Conservation (phyloP, 2,329 filamentous ascomycete species). For the Aspergillus bombycis region DNA sequence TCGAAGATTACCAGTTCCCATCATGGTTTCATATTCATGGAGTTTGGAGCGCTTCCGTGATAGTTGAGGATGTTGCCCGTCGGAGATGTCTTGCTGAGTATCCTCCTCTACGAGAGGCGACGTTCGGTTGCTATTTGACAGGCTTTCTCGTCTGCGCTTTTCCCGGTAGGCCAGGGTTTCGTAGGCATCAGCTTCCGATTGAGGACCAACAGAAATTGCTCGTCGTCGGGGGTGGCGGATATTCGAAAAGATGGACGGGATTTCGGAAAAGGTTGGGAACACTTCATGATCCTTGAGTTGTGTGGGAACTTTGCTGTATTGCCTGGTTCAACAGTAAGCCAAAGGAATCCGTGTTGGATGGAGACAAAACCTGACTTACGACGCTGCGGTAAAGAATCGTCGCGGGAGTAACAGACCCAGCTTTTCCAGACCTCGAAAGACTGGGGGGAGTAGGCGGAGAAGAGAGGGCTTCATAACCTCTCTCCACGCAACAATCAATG, state of each 20-base stretch:
- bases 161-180: constrained; percentile 92
- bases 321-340: constrained; percentile 47
- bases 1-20: constrained; percentile 65
- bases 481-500: constrained; percentile 86
- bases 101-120: background rate
- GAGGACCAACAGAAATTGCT: constrained; percentile 86
- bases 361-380: constrained; percentile 48
- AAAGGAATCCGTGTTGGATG: background rate
- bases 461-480: constrained; percentile 84
- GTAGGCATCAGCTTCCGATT: constrained; percentile 94
- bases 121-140: constrained; percentile 42
- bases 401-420: constrained; percentile 79
- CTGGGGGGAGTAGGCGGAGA: constrained; percentile 75
- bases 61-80: constrained; percentile 40
- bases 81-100: background rate
- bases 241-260: constrained; percentile 78
- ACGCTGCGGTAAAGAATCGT: constrained; percentile 87
- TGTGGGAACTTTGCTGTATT: constrained; percentile 78
- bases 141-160: constrained; percentile 64
- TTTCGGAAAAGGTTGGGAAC: constrained; percentile 83
- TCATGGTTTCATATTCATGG: constrained; percentile 71
- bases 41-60: constrained; percentile 54
- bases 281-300: constrained; percentile 81
- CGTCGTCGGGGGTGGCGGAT: constrained; percentile 78
- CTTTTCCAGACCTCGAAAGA: constrained; percentile 84